Base-by-base conservation (phyloP, 352 stramenopile species). In the Pythium myriotylum region DNA sequence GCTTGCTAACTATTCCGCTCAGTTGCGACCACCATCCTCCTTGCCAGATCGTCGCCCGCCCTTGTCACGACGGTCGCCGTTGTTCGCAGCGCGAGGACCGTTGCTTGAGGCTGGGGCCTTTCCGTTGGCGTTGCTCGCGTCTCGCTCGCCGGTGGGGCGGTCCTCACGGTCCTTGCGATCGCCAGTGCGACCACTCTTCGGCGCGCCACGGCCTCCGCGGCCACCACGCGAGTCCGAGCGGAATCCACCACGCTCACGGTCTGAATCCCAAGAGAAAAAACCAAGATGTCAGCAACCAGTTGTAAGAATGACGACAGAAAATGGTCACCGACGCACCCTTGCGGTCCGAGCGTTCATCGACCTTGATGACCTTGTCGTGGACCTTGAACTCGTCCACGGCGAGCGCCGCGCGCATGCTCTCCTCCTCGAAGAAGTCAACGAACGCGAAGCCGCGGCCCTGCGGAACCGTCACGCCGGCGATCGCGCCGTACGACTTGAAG, bases 361-460 rank as follows among this genome's bases (percentile, higher is more conserved):
- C 86, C 42, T 84, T 65, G 45, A 95, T 68, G 33, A 82, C 69
- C 79, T 91, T 91, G 70, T 91, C 85, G 26, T 76, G 70, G 43
- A 95, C 37, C 67, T 85, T 81, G 70, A 94, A 90, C 61, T 83
- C 71, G 16, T 67, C 71, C 45, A 89, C 81, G 1, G 80, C 77
- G 8, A 94, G 71, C 59, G 78, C 86, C 19, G 79, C 77, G 35
- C 82, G 85, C 81, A 92, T 86, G 60, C 78, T 87, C 52, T 91
- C 82, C 58, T 88, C 55, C 45, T 95, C 84, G 37, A 74, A 74
- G 56, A 79, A 95, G 74, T 95, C 86, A 29, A 95, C 82, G 55
- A 94, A 95, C n/a, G 84, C 86, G 51, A 81, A 92, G 59, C 79
- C 79, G 37, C 85, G 86, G 50, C 69, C 54, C 12, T 55, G 42